A percentile compares a stretch with the other conserved stretches of the same genome.
These are phyloP conservation scores for Pseudonitzschia multiseries DNA, from an alignment of 108 stramenopile species.

Conservation along the genomic window DNA sequence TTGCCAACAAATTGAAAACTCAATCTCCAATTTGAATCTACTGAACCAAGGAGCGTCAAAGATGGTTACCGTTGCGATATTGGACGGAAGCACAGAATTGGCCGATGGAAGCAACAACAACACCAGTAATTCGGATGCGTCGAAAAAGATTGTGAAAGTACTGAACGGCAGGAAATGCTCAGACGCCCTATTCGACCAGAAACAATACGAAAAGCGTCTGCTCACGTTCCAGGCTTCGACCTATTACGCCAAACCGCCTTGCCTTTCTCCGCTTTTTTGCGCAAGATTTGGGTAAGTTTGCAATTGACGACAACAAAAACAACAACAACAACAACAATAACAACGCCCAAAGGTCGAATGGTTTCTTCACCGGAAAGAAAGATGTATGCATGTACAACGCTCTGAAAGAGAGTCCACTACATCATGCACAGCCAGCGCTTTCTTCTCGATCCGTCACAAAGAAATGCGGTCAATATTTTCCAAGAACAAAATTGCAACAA, in stretches of 20 bases:
- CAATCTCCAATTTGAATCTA: no score
- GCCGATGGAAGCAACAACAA: not conserved
- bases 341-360: not conserved
- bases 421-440: slow-evolving; percentile 8
- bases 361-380: slow-evolving; percentile 6
- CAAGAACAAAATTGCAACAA: not conserved
- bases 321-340: not conserved
- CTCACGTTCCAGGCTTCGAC: slow-evolving; percentile 43
- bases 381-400: not conserved
- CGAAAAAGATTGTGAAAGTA: slow-evolving; percentile 8
- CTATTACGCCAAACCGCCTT: slow-evolving; percentile 66
- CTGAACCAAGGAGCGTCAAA: not conserved
- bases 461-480: slow-evolving; percentile 13
- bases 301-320: not conserved
- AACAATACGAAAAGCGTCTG: slow-evolving; percentile 45
- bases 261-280: slow-evolving; percentile 62
- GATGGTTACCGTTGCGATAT: not conserved
- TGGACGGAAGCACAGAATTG: not conserved
- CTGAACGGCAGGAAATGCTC: not conserved
- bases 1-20: not conserved
- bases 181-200: not conserved
- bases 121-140: not conserved
- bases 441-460: slow-evolving; percentile 7
- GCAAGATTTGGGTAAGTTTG: slow-evolving; percentile 66
- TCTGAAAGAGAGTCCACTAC: not conserved